Percentiles rank a stretch among this genome's conserved stretches.
These are phyloP conservation scores for Solanum chmielewskii DNA, from an alignment of 257 asterid genomes.

Conservation along the genomic window DNA sequence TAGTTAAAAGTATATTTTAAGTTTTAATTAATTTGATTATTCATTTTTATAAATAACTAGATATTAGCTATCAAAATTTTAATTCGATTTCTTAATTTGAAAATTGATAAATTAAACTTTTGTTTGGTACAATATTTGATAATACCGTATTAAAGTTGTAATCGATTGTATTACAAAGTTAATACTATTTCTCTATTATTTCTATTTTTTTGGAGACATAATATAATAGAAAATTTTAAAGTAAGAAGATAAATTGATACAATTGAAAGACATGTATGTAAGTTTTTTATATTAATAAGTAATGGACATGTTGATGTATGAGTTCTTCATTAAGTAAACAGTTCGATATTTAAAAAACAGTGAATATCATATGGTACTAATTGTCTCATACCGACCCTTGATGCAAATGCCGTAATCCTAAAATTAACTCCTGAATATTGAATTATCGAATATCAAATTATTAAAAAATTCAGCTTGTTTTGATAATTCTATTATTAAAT, in stretches of 20 bases:
- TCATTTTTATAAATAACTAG: neutral
- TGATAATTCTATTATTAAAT: too few species aligned
- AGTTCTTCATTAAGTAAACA: too few species aligned
- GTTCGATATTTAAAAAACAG: too few species aligned
- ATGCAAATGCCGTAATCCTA: neutral
- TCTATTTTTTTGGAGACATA: neutral
- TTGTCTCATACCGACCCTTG: neutral
- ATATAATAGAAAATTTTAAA: too few species aligned
- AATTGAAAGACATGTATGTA: neutral
- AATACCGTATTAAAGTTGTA: neutral
- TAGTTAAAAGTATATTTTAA: neutral
- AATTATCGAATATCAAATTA: neutral
- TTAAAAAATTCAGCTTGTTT: too few species aligned
- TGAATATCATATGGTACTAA: neutral
- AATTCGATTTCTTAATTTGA: too few species aligned
- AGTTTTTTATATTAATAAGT: too few species aligned
- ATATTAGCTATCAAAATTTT: too few species aligned
- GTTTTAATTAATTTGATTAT: neutral
- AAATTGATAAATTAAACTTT: too few species aligned
- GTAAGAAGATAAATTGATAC: too few species aligned
- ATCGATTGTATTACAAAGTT: too few species aligned
- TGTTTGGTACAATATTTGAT: fast-evolving
- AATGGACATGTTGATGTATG: too few species aligned
- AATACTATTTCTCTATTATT: neutral
- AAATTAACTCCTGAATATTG: neutral